Evolutionary conservation across 176 grass and related monocot genomes (phyloP).

Genomic region (Oryza meyeriana): DNA sequence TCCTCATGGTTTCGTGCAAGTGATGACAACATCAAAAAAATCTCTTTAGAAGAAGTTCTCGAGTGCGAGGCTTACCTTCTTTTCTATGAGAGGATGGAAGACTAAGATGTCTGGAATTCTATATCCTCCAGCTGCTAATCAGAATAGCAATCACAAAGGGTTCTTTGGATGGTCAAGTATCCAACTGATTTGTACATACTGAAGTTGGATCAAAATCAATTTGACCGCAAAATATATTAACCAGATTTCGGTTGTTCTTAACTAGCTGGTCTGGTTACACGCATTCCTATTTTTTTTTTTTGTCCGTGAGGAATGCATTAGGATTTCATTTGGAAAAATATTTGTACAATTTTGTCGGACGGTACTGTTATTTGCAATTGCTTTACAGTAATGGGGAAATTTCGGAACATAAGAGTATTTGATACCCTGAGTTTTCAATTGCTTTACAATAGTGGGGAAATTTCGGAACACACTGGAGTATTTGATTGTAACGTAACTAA

Average conservation of each 20-base stretch:
- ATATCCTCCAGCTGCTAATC: neutral
- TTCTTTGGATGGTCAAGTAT: neutral
- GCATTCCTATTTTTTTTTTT: neutral
- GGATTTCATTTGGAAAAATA: too few relatives aligned
- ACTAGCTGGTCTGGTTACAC: neutral
- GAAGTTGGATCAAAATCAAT: neutral
- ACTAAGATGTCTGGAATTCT: slow-evolving; percentile 2
- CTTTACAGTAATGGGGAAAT: neutral
- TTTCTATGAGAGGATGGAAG: slow-evolving; percentile 72
- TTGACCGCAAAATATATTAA: neutral
- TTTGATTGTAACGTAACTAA: too few relatives aligned
- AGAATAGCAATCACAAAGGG: neutral
- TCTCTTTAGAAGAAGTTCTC: slow-evolving; percentile 57
- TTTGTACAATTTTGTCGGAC: neutral
- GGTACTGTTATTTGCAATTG: neutral
- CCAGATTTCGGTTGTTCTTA: neutral
- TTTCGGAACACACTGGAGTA: too few relatives aligned
- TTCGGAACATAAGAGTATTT: too few relatives aligned
- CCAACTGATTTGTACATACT: neutral
- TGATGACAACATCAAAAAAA: slow-evolving; percentile 43
- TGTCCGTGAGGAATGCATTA: neutral
- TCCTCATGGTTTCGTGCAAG: slow-evolving; percentile 61
- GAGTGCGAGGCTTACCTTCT: slow-evolving; percentile 62
- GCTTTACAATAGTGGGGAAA: too few relatives aligned
- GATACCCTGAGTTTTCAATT: too few relatives aligned